A percentile compares a stretch with the other conserved stretches of the same genome.
Conservation (phyloP, 805 yeast genomes). For the Nakazawaea peltata region DNA sequence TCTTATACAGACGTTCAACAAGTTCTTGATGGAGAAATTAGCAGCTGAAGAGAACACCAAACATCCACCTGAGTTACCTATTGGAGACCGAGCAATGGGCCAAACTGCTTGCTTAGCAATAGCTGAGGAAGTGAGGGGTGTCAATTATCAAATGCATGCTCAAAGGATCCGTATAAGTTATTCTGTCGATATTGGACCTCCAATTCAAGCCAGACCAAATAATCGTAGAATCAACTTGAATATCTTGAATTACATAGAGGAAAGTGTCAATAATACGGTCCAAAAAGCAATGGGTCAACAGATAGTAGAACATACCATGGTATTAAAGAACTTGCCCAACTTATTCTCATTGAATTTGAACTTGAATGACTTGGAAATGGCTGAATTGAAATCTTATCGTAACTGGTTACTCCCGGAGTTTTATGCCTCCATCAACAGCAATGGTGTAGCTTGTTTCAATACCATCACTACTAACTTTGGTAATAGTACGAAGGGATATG, state of each 20-base stretch:
- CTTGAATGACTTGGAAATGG: slow-evolving; percentile 47
- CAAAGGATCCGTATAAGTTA: slow-evolving; percentile 27
- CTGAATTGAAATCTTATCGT: slow-evolving; percentile 35
- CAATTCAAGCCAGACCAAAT: slow-evolving; percentile 20
- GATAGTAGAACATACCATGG: slow-evolving; percentile 42
- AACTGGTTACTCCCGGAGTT: slow-evolving; percentile 61
- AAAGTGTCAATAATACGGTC: slow-evolving; percentile 44
- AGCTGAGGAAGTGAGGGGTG: slow-evolving; percentile 32
- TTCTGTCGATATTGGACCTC: slow-evolving; percentile 35
- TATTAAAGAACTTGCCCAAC: slow-evolving; percentile 53
- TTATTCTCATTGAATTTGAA: slow-evolving; percentile 55
- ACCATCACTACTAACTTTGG: slow-evolving; percentile 21
- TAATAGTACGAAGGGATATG: slow-evolving; percentile 34
- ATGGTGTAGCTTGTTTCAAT: slow-evolving; percentile 27
- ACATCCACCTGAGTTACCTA: slow-evolving; percentile 10
- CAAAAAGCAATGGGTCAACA: slow-evolving; percentile 46
- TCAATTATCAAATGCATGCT: slow-evolving; percentile 30
- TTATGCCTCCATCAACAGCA: slow-evolving; percentile 33
- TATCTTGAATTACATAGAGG: slow-evolving; percentile 52
- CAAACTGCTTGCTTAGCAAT: slow-evolving; percentile 33
- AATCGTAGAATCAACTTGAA: slow-evolving; percentile 22
- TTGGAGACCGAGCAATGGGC: slow-evolving; percentile 13
- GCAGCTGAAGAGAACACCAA: slow-evolving; percentile 38
- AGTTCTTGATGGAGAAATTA: slow-evolving; percentile 47
- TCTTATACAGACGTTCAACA: slow-evolving; percentile 46